phyloP scores from a whole-genome alignment of 1,284 basidiomycete species.

The Rhodotorula sp. region DNA sequence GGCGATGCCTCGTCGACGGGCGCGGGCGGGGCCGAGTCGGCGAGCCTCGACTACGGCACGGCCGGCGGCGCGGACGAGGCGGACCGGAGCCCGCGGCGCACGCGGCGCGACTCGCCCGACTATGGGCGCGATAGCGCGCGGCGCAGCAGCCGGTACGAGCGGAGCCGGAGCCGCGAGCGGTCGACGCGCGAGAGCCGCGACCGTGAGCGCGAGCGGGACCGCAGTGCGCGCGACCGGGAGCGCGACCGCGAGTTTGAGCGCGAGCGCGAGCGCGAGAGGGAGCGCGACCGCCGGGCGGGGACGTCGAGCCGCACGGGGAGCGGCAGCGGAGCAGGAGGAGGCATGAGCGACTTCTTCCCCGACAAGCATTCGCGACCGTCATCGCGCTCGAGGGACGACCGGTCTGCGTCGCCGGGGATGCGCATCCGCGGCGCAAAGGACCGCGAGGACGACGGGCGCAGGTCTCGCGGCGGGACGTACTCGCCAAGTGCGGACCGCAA shows the following conservation, averaged over 20 bases:
- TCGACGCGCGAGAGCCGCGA: neutral
- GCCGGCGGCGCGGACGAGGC: constrained; percentile 11
- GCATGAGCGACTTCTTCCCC: constrained; percentile 26
- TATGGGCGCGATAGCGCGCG: constrained; percentile 4
- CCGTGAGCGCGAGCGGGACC: constrained; percentile 8
- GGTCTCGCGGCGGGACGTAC: constrained; percentile 7
- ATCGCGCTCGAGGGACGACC: neutral
- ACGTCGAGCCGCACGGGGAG: neutral
- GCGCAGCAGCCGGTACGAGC: constrained; percentile 3
- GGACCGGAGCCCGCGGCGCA: constrained; percentile 3
- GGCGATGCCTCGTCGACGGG: constrained; percentile 71
- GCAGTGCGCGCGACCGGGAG: constrained; percentile 8
- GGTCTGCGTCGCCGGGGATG: constrained; percentile 6
- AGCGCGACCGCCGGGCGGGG: constrained; percentile 19
- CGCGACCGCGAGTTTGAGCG: constrained; percentile 23
- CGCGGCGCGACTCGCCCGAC: constrained; percentile 15
- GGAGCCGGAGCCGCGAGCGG: neutral
- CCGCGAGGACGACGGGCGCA: neutral
- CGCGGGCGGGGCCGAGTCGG: constrained; percentile 54
- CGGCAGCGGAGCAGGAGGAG: neutral
- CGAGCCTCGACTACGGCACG: constrained; percentile 59
- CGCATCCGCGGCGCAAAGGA: constrained; percentile 11
- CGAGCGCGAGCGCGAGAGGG: constrained; percentile 21
- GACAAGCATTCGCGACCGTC: neutral
- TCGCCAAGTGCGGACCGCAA: constrained; percentile 1